A percentile compares a stretch with the other conserved stretches of the same genome.
These are phyloP conservation scores for Annulohypoxylon nitens DNA, from an alignment of 495 filamentous ascomycete species.

Conservation along the genomic window DNA sequence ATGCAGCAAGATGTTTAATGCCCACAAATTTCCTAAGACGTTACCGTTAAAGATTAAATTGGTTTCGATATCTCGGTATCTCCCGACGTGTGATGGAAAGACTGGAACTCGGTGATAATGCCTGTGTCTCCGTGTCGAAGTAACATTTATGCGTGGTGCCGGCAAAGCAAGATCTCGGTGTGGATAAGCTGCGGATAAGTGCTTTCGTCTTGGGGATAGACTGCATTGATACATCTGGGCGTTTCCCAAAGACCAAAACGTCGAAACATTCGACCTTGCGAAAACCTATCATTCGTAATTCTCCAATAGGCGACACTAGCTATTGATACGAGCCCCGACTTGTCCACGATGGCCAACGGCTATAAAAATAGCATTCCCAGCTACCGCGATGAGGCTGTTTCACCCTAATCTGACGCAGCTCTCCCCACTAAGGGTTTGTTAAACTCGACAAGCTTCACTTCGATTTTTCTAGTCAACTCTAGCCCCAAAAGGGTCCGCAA, in stretches of 20 bases:
- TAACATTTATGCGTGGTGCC: constrained; percentile 12
- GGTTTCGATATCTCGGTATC: constrained; percentile 19
- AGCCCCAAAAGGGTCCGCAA: constrained; percentile 15
- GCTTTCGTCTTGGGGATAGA: neutral
- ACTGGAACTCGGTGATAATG: constrained; percentile 12
- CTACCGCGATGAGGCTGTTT: constrained; percentile 33
- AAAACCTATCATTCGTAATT: constrained; percentile 23
- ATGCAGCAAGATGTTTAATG: constrained; percentile 13
- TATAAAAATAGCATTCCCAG: constrained; percentile 40
- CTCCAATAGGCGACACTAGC: neutral
- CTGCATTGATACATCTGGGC: neutral
- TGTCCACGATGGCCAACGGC: neutral
- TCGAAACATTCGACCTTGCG: constrained; percentile 17
- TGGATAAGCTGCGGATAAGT: neutral
- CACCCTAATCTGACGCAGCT: constrained; percentile 30
- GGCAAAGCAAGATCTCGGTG: constrained; percentile 3
- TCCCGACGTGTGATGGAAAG: constrained; percentile 8
- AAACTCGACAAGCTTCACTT: constrained; percentile 18
- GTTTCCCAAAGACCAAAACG: constrained; percentile 1
- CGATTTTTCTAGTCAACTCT: constrained; percentile 22
- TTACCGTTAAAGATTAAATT: constrained; percentile 3
- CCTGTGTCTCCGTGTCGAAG: neutral
- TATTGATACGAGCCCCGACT: constrained; percentile 9
- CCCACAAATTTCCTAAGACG: constrained; percentile 14
- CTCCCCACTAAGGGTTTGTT: constrained; percentile 25